These are phyloP conservation scores for Datura wrightii DNA, from an alignment of 257 asterid genomes.

Conservation along the genomic window DNA sequence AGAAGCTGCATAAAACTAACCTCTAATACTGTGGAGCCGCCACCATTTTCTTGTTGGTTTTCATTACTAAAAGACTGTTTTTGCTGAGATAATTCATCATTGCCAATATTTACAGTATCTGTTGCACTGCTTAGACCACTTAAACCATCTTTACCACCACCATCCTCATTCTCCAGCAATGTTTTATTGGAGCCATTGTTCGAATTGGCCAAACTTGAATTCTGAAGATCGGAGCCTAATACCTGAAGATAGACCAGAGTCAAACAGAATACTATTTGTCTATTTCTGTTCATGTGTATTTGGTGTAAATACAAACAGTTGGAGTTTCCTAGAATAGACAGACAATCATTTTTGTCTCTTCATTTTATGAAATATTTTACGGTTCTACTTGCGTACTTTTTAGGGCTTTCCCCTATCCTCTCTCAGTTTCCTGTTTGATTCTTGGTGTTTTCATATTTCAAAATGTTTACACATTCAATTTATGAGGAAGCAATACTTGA, in stretches of 20 bases:
- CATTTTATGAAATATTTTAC: neutral
- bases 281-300: neutral
- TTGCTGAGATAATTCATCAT: slow-evolving; percentile 36
- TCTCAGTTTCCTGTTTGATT: neutral
- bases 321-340: neutral
- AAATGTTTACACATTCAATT: neutral
- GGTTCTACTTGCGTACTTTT: neutral
- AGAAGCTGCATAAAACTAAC: slow-evolving; percentile 34
- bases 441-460: neutral
- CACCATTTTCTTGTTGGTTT: slow-evolving; percentile 37
- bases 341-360: neutral
- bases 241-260: neutral
- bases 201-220: neutral
- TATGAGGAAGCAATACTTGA: neutral
- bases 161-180: slow-evolving; percentile 42
- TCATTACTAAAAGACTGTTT: slow-evolving; percentile 27
- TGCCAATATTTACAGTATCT: slow-evolving; percentile 30
- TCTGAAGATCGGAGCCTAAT: neutral
- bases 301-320: neutral
- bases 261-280: neutral
- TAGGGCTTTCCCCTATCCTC: neutral
- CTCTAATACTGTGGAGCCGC: slow-evolving; percentile 40
- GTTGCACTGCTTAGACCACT: slow-evolving; percentile 19
- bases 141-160: slow-evolving; percentile 31
- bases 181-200: neutral